phyloP scores from a whole-genome alignment of 805 yeast genomes.

The Yarrowia bubula region DNA sequence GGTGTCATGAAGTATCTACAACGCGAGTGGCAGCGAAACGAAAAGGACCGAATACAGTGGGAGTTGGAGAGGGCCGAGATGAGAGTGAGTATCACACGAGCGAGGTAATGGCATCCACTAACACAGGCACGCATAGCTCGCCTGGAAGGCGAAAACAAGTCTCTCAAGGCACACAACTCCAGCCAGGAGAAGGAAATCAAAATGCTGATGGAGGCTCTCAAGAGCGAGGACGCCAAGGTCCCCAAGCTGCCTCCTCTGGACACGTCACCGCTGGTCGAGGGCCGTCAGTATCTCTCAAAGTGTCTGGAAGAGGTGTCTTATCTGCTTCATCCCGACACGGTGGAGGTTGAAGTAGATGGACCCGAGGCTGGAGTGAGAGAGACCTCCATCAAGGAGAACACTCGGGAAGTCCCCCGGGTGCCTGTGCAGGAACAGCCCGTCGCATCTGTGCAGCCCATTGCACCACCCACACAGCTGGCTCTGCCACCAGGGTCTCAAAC shows the following conservation, averaged over 20 bases:
- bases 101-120: neutral
- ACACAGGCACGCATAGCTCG: conserved; percentile 45
- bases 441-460: neutral
- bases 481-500: neutral
- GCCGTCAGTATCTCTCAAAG: conserved; percentile 38
- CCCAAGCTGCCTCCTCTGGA: conserved; percentile 15
- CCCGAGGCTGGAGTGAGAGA: neutral
- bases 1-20: conserved; percentile 66
- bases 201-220: conserved; percentile 35
- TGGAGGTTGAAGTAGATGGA: conserved; percentile 16
- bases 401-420: conserved; percentile 8
- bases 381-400: neutral
- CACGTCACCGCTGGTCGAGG: conserved; percentile 32
- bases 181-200: conserved; percentile 35
- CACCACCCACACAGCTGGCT: neutral
- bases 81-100: conserved; percentile 41
- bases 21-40: conserved; percentile 60
- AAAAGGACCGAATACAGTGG: conserved; percentile 59
- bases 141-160: conserved; percentile 54
- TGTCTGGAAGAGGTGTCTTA: conserved; percentile 42
- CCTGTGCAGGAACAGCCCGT: neutral
- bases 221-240: conserved; percentile 13
- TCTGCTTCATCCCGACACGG: conserved; percentile 35
- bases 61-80: conserved; percentile 60
- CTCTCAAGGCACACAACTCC: conserved; percentile 36